Evolutionary conservation across 257 asterid genomes (phyloP).

Genomic region (Linaria vulgaris): DNA sequence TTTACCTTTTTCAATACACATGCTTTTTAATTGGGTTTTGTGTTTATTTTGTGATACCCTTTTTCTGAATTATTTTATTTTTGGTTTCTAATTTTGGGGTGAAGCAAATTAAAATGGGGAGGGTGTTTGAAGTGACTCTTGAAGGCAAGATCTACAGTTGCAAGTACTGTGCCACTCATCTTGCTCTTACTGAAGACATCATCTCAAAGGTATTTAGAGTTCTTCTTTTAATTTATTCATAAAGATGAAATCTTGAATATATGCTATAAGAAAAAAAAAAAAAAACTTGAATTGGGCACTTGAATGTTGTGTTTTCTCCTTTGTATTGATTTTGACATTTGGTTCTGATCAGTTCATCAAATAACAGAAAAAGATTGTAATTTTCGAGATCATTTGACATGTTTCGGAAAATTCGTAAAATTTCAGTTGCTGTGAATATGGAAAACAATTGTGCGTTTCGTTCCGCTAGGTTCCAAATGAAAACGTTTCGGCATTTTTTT

Average conservation of each 20-base stretch:
- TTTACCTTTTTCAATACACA: slow-evolving; percentile 7
- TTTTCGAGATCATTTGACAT: no score
- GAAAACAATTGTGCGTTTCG: no score
- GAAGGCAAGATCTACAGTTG: slow-evolving; percentile 88
- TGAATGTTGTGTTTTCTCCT: neutral
- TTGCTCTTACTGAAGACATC: slow-evolving; percentile 63
- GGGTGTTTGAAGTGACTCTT: slow-evolving; percentile 62
- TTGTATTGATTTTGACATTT: slow-evolving; percentile 6
- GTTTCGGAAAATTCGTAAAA: no score
- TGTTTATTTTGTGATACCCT: neutral
- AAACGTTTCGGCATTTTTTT: no score
- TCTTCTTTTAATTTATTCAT: slow-evolving; percentile 19
- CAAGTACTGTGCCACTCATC: slow-evolving; percentile 87
- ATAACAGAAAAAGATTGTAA: no score
- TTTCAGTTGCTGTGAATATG: no score
- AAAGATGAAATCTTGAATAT: neutral
- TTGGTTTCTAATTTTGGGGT: slow-evolving; percentile 5
- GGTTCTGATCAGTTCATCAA: no score
- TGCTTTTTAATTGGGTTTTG: slow-evolving; percentile 19
- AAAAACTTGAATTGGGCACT: slow-evolving; percentile 17
- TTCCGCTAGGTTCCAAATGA: no score
- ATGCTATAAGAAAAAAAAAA: no score
- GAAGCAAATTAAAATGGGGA: slow-evolving; percentile 60
- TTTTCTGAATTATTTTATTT: slow-evolving; percentile 6
- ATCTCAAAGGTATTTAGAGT: slow-evolving; percentile 61